These are phyloP conservation scores for Apiospora arundinis DNA, from an alignment of 2,329 filamentous ascomycete genomes.

Conservation along the genomic window DNA sequence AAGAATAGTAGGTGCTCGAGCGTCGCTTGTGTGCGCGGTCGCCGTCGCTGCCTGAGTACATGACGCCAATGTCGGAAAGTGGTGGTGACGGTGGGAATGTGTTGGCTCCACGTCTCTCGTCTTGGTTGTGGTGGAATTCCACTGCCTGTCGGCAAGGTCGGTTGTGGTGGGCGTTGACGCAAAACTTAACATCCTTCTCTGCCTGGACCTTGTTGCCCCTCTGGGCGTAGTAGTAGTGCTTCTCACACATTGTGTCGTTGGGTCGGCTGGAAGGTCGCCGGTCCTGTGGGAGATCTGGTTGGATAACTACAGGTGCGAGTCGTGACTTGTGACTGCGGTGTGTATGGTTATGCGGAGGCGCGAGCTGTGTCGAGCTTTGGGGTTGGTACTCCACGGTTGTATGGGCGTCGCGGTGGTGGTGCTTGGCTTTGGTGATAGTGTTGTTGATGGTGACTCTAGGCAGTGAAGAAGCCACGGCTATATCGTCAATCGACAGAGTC, in stretches of 20 bases:
- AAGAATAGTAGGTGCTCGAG: constrained; percentile 16
- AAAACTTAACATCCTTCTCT: constrained; percentile 13
- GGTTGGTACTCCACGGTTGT: constrained; percentile 7
- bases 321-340: constrained; percentile 20
- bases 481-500: constrained; percentile 26
- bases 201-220: neutral
- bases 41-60: constrained; percentile 23
- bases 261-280: constrained; percentile 23
- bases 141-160: constrained; percentile 10
- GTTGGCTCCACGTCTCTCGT: constrained; percentile 19
- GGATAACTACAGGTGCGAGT: constrained; percentile 22
- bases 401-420: constrained; percentile 21
- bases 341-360: constrained; percentile 10
- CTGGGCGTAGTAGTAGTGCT: constrained; percentile 23
- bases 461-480: constrained; percentile 24
- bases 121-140: constrained; percentile 22
- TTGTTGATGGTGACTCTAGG: constrained; percentile 25
- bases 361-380: constrained; percentile 2
- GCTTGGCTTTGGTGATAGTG: constrained; percentile 23
- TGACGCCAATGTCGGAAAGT: constrained; percentile 21
- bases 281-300: constrained; percentile 20
- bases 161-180: constrained; percentile 14
- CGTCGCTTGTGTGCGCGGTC: constrained; percentile 24
- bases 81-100: constrained; percentile 24
- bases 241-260: constrained; percentile 27